phyloP scores from a whole-genome alignment of 768 basidiomycete species.

The Pulveroboletus frians region DNA sequence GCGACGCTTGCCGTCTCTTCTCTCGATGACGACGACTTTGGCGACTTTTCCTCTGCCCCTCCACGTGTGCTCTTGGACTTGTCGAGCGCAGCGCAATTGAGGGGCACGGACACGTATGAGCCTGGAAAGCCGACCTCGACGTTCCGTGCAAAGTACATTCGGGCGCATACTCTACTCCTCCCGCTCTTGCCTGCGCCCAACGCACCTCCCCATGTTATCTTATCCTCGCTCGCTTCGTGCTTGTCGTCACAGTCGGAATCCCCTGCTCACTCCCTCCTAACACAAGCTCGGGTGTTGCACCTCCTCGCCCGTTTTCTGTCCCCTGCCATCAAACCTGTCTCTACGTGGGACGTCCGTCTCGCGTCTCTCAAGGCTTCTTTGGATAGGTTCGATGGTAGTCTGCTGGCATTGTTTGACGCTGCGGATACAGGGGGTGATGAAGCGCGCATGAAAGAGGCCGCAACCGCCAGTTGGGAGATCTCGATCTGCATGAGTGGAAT shows the following conservation, averaged over 20 bases:
- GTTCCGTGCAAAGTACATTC: conserved; percentile 57
- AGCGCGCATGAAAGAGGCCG: conserved; percentile 70
- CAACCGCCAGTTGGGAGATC: conserved; percentile 82
- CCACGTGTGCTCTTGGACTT: conserved; percentile 18
- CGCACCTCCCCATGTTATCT: conserved; percentile 60
- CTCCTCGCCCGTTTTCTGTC: conserved; percentile 76
- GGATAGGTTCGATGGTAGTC: conserved; percentile 82
- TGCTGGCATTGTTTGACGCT: conserved; percentile 86
- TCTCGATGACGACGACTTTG: conserved; percentile 76
- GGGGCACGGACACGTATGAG: conserved; percentile 13
- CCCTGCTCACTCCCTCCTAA: conserved; percentile 36
- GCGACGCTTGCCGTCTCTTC: conserved; percentile 51
- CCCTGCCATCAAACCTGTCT: conserved; percentile 61
- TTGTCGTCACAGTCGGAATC: conserved; percentile 37
- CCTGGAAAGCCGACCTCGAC: conserved; percentile 23
- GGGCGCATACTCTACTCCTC: conserved; percentile 60
- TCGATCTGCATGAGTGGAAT: conserved; percentile 45
- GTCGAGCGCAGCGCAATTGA: conserved; percentile 6
- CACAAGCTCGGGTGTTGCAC: conserved; percentile 64
- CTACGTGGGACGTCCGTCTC: conserved; percentile 57
- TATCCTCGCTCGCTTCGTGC: conserved; percentile 45
- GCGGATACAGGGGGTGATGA: conserved; percentile 76
- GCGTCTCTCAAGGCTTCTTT: conserved; percentile 68
- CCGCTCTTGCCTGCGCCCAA: conserved; percentile 54
- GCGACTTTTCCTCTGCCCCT: conserved; percentile 66